phyloP scores from a whole-genome alignment of 371 early-diverging fungal genomes.

The Capniomyces stellatus region DNA sequence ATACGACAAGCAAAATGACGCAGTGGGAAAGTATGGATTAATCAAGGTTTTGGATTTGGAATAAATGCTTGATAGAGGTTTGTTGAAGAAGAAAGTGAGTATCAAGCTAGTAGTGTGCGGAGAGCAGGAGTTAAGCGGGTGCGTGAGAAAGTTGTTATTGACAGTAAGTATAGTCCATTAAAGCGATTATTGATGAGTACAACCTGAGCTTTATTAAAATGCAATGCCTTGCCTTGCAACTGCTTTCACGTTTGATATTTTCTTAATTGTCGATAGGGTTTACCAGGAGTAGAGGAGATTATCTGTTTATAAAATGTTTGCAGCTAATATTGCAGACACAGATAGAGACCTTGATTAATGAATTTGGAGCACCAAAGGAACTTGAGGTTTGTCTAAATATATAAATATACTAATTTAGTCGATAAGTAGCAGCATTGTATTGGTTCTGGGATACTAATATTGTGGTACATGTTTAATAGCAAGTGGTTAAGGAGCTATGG shows the following conservation, averaged over 20 bases:
- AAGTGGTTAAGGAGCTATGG: slow-evolving; percentile 3
- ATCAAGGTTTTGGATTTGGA: not conserved
- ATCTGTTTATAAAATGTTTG: slow-evolving; percentile 1
- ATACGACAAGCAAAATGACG: not conserved
- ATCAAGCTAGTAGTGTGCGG: no score
- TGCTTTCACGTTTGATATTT: not conserved
- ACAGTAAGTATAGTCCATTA: no score
- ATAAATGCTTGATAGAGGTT: not conserved
- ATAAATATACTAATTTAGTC: no score
- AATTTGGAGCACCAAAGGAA: not conserved
- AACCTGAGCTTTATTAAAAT: not conserved
- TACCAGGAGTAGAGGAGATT: not conserved
- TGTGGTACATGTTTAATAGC: not conserved
- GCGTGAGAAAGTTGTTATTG: no score
- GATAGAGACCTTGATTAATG: not conserved
- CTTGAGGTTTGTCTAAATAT: no score
- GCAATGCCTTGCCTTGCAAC: not conserved
- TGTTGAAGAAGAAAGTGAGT: not conserved
- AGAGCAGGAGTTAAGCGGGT: no score
- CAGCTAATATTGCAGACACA: slow-evolving; percentile 1
- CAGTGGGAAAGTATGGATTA: not conserved
- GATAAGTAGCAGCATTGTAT: not conserved
- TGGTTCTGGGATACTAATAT: not conserved
- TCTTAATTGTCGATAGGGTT: not conserved
- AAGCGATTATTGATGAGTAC: not conserved